These are phyloP conservation scores for Pseudonectria foliicola DNA, from an alignment of 2,329 filamentous ascomycete species.

Conservation along the genomic window DNA sequence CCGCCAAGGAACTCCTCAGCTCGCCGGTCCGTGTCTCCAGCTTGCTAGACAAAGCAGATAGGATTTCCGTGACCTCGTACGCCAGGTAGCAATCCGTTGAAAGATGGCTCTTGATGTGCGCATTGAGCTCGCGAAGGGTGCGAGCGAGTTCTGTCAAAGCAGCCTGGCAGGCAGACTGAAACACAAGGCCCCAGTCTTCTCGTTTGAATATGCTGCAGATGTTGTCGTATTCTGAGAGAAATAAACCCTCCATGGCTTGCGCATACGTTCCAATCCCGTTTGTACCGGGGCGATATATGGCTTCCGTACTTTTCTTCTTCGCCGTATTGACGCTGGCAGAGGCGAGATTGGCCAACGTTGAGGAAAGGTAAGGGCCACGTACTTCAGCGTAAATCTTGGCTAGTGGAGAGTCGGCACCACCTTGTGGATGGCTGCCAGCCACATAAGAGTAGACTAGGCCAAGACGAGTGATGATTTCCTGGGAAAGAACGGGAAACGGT, in stretches of 20 bases:
- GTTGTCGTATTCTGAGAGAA: slow-evolving; percentile 83
- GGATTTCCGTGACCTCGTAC: slow-evolving; percentile 90
- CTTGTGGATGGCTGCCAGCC: slow-evolving; percentile 49
- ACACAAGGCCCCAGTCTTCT: slow-evolving; percentile 75
- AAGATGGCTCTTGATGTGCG: slow-evolving; percentile 79
- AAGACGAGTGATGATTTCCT: slow-evolving; percentile 68
- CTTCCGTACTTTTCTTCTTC: slow-evolving; percentile 73
- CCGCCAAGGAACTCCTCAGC: slow-evolving; percentile 73
- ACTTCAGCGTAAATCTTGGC: slow-evolving; percentile 80
- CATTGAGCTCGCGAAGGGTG: slow-evolving; percentile 82
- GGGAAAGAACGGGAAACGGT: slow-evolving; percentile 73
- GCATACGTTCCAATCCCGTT: slow-evolving; percentile 91
- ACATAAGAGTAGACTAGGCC: slow-evolving; percentile 74
- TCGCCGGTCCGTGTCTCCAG: slow-evolving; percentile 80
- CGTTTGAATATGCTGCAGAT: slow-evolving; percentile 79
- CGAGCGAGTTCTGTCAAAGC: slow-evolving; percentile 76
- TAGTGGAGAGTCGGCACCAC: slow-evolving; percentile 58
- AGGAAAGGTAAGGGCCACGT: slow-evolving; percentile 77
- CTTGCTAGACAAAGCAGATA: slow-evolving; percentile 70
- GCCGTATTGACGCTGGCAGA: slow-evolving; percentile 78
- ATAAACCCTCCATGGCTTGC: slow-evolving; percentile 78
- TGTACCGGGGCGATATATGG: slow-evolving; percentile 78
- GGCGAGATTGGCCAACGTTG: slow-evolving; percentile 77
- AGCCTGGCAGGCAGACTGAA: slow-evolving; percentile 70
- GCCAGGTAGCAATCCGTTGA: slow-evolving; percentile 89